These are phyloP conservation scores for Lactarius sp. DNA, from an alignment of 768 basidiomycete species.

Conservation along the genomic window DNA sequence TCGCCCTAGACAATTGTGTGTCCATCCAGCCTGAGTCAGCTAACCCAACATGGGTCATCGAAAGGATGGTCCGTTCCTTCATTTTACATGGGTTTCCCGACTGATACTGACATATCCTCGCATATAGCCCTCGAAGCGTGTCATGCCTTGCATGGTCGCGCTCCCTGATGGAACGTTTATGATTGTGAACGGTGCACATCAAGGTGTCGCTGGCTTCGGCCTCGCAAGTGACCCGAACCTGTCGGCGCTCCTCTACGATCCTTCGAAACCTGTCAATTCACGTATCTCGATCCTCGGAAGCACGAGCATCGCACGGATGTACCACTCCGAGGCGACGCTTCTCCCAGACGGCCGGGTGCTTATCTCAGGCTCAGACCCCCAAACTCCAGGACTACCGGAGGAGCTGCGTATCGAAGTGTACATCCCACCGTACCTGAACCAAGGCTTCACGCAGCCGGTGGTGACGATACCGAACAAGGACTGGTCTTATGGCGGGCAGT, in stretches of 20 bases:
- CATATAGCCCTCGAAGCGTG: no score
- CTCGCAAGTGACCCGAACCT: conserved; percentile 58
- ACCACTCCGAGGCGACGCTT: conserved; percentile 73
- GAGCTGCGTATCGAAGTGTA: conserved; percentile 80
- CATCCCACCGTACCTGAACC: conserved; percentile 77
- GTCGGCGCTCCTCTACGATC: conserved; percentile 65
- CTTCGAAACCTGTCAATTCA: conserved; percentile 49
- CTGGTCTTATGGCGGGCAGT: conserved; percentile 35
- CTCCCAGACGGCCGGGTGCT: conserved; percentile 72
- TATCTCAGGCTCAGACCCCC: conserved; percentile 71
- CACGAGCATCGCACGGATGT: conserved; percentile 70
- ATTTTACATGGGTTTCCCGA: conserved; percentile 38
- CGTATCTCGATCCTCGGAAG: conserved; percentile 62
- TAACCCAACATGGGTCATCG: conserved; percentile 63
- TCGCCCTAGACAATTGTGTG: conserved; percentile 66
- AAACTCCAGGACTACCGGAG: conserved; percentile 58
- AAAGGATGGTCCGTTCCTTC: conserved; percentile 62
- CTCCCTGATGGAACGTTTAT: conserved; percentile 73
- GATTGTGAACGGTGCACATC: conserved; percentile 69
- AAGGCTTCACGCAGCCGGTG: conserved; percentile 56
- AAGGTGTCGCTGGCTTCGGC: conserved; percentile 54
- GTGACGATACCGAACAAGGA: conserved; percentile 41
- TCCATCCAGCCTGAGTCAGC: conserved; percentile 57
- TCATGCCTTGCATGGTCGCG: conserved; percentile 52
- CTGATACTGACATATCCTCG: not conserved